These are phyloP conservation scores for Penicillium sp. DNA, from an alignment of 2,329 filamentous ascomycete species.

Conservation along the genomic window DNA sequence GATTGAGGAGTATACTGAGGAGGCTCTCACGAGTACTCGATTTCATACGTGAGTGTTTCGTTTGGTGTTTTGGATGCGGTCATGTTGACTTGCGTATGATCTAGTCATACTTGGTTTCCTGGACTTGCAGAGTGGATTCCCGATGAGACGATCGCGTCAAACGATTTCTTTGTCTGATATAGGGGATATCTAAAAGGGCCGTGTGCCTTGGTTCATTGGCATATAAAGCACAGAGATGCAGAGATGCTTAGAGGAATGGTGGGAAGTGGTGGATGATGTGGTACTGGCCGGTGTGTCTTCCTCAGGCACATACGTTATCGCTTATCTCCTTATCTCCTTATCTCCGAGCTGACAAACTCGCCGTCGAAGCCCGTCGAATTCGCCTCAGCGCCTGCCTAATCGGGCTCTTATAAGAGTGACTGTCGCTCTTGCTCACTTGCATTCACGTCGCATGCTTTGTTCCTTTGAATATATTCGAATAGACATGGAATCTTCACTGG, in stretches of 20 bases:
- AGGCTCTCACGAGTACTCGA: constrained; percentile 30
- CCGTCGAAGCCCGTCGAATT: constrained; percentile 30
- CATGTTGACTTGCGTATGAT: constrained; percentile 10
- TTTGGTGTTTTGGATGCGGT: not conserved
- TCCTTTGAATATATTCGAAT: not conserved
- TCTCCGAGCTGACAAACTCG: constrained; percentile 32
- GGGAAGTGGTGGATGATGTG: too few relatives aligned
- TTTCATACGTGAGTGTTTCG: constrained; percentile 34
- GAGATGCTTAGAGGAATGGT: too few relatives aligned
- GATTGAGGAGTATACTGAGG: constrained; percentile 36
- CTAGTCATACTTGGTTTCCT: constrained; percentile 37
- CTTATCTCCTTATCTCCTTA: constrained; percentile 10
- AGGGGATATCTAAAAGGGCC: constrained; percentile 14
- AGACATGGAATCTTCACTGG: constrained; percentile 21
- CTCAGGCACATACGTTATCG: too few relatives aligned
- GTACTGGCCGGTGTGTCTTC: too few relatives aligned
- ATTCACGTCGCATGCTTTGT: not conserved
- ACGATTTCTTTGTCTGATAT: constrained; percentile 2
- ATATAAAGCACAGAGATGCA: too few relatives aligned
- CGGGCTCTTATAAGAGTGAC: constrained; percentile 7
- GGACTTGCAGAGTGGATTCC: constrained; percentile 32
- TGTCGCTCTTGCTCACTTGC: not conserved
- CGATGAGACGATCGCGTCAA: constrained; percentile 17
- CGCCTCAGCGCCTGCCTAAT: constrained; percentile 15
- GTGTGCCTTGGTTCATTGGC: not conserved